Evolutionary conservation across 2,329 filamentous ascomycete species (phyloP), one percentile per base, ranked within the genome.

Genomic region (Daldinia sp.): DNA sequence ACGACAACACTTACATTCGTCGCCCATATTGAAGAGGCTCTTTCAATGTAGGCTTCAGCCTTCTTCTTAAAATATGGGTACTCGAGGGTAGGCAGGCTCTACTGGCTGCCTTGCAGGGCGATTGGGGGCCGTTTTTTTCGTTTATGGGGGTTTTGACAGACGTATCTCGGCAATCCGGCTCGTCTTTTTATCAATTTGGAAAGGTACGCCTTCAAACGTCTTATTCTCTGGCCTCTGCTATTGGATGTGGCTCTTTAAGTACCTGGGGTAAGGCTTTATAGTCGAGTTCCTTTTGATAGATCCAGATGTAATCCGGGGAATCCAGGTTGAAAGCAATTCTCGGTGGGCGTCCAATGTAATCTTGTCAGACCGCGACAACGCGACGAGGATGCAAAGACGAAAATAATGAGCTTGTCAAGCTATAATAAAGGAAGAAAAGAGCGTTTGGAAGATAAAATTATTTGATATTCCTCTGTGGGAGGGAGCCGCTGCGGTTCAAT

Each of bases 1-100:
- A 48, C n/a, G 30, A 48, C 17, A 6, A 48, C 59, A 67, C 64
- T 67, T 64, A 67, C 64, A 67, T 67, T 67, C 64, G 54, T 58
- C 50, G 17, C 39, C 49, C 64, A 67, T 67, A 27, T 58, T 64
- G 45, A 45, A 29, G 32, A 55, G 48, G 35, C 17, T 58, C 23
- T 54, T 15, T 51, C 3, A 4, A 43, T 45, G 11, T 35, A 19
- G 41, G 27, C 41, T 56, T 61, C 60, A 66, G 64, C 64, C 64
- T 64, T 64, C 54, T 49, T 23, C 32, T 19, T 47, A 29, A 43
- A 67, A 43, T 53, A 49, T 54, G 52, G 49, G 53, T 48, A 54
- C 15, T 45, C 51, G 11, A 17, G 45, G 45, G 58, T 21, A 63
- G 50, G 45, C 37, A 49, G 35, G 35, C 23, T 58, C 11, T 60